Percentiles rank a stretch among this genome's conserved stretches.
These are phyloP conservation scores for Taphrina confusa DNA, from an alignment of 1,139 yeast species.

Conservation along the genomic window DNA sequence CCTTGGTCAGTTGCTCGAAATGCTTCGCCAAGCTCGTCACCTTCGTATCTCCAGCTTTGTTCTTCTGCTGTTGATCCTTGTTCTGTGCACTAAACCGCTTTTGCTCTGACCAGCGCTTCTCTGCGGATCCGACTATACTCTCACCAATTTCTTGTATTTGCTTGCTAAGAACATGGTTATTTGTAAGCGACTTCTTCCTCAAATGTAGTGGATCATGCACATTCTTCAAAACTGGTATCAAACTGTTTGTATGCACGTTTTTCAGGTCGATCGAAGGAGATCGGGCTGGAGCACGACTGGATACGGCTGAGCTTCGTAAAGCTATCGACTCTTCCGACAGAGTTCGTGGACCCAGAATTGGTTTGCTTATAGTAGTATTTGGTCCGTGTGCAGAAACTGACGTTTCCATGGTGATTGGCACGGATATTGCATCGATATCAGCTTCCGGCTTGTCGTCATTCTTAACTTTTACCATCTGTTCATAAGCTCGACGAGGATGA, in stretches of 20 bases:
- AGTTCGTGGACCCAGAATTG: slow-evolving; percentile 4
- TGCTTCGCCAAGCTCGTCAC: slow-evolving; percentile 55
- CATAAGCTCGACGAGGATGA: slow-evolving; percentile 30
- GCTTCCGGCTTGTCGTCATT: neutral
- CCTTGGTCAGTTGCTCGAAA: slow-evolving; percentile 76
- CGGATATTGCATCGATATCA: neutral
- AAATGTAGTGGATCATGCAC: slow-evolving; percentile 9
- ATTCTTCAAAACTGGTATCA: slow-evolving; percentile 8
- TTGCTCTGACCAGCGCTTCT: slow-evolving; percentile 32
- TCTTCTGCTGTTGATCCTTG: slow-evolving; percentile 42
- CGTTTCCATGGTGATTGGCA: neutral
- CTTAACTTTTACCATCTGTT: slow-evolving; percentile 5
- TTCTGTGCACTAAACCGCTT: slow-evolving; percentile 42
- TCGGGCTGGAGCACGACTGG: neutral
- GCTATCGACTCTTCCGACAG: slow-evolving; percentile 12
- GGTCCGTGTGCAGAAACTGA: neutral
- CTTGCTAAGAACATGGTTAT: slow-evolving; percentile 26
- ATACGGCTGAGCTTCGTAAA: neutral
- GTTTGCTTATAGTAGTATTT: neutral
- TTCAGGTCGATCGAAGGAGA: slow-evolving; percentile 18
- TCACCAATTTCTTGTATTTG: slow-evolving; percentile 31
- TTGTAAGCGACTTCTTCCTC: slow-evolving; percentile 24
- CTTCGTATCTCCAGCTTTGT: slow-evolving; percentile 41
- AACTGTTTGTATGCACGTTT: neutral
- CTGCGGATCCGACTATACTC: slow-evolving; percentile 29